Evolutionary conservation across 2,329 filamentous ascomycete genomes (phyloP), one percentile per base, ranked within the genome.

Genomic region (Cladobotryum mycophilum): DNA sequence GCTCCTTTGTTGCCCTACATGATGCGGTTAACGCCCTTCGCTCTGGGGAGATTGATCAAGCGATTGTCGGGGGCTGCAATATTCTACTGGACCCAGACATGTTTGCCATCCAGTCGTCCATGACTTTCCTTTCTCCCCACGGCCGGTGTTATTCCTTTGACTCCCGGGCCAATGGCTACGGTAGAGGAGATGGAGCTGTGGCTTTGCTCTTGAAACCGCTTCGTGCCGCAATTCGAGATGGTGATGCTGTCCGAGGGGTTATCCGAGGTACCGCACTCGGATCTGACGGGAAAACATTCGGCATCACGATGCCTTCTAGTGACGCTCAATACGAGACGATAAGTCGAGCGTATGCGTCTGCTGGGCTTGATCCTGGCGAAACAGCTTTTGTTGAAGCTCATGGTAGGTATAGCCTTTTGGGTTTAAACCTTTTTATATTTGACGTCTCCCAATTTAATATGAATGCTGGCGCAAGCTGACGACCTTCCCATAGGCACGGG

Each of bases 171-270:
- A 59, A 64, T 52, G 81, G 81, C 2, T 84, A 82, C 58, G 78
- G 73, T 0, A 70, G 79, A 5, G 80, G 78, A 1, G 81, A 84
- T 57, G 80, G 78, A 1, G 64, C 74, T 17, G 76, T 68, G 0
- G 67, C 74, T 14, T 56, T 84, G 1, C 56, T 81, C 2, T 53
- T 84, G 8, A 82, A 82, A 63, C 70, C 68, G 1, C 64, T 82
- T 0, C 60, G 66, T 3, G 70, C 76, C 52, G 80, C 80, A 2
- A 54, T 81, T 3, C 60, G 62, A 5, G 73, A 76, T 52, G 72
- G 73, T 13, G 75, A 82, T 55, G 70, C 70, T 0, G 72, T 78
- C 38, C 67, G 72, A 9, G 70, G 66, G 9, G 64, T 78, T 30
- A 41, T 51, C 18, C 48, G 42, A 6, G 34, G 41, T 14, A 15